Evolutionary conservation across 257 asterid species (phyloP), one percentile per base, ranked within the genome.

Genomic region (Ehretia macrophylla): DNA sequence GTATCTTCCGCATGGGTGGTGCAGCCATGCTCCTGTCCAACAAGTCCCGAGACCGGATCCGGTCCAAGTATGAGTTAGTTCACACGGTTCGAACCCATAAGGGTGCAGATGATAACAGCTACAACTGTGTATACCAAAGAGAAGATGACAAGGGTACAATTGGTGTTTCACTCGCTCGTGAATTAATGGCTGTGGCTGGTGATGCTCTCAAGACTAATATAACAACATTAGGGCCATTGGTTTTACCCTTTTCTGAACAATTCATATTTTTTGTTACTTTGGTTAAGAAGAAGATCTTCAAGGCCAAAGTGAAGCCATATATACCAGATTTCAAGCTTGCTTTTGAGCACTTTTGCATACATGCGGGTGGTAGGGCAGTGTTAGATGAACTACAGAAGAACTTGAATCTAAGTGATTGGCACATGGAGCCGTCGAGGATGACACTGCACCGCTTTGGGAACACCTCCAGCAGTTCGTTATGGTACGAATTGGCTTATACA

Each of bases 401-500:
- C 55, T 32, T 84, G 10, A 71, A 65, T 21, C 69, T 84, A 1
- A 58, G 58, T 1, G 77, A 54, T 0, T 74, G 63, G 55, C 81
- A 79, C 47, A 70, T 84, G 93, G 93, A 84, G 65, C 77, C 93
- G 0, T 73, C 93, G 1, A 66, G 77, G 51, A 81, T 79, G 88
- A 84, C 93, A 10, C 72, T 81, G 21, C 79, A 79, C 44, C 68
- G 84, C 18, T 84, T 81, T 35, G 93, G 93, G 11, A 84, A 84
- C 59, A 79, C 88, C 12, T 84, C 92, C 0, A 81, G 85, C 53
- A 79, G 86, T 17, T 79, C 88, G 0, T 14, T 81, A 35, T 84
- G 88, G 92, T 84, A 84, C 12, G 85, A 68, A 38, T 56, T 84
- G 23, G 82, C 93, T 0, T 84, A 84, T 32, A 55, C 76, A 0